A percentile compares a stretch with the other conserved stretches of the same genome.
Conservation (phyloP, 345 rosid genomes). For the Corymbia maculata region DNA sequence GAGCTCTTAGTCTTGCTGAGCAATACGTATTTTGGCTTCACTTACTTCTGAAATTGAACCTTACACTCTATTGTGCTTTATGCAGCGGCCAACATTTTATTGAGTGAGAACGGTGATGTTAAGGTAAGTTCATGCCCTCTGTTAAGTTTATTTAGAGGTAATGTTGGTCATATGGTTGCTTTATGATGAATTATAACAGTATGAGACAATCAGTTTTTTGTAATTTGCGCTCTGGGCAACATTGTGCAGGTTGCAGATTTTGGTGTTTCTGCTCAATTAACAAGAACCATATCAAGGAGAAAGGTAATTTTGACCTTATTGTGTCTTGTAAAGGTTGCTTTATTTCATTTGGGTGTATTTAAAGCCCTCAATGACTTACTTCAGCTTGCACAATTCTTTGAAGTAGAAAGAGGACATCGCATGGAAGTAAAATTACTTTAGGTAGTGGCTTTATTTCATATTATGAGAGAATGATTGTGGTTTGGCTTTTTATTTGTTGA, state of each 20-base stretch:
- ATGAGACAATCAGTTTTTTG: background rate
- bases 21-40: background rate
- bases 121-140: slow-evolving; percentile 48
- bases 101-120: slow-evolving; percentile 95
- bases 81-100: slow-evolving; percentile 95
- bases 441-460: background rate
- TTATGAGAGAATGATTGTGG: background rate
- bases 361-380: background rate
- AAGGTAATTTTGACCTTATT: slow-evolving; percentile 48
- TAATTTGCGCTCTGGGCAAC: background rate
- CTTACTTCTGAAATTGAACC: background rate
- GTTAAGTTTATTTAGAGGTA: background rate
- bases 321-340: background rate
- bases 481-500: background rate
- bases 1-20: background rate
- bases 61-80: background rate
- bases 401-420: background rate
- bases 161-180: background rate
- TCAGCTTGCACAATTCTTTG: background rate
- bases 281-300: slow-evolving; percentile 97
- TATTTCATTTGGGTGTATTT: background rate
- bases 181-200: background rate
- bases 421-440: background rate
- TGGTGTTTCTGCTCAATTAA: slow-evolving; percentile 98
- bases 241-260: slow-evolving; percentile 90